A percentile compares a stretch with the other conserved stretches of the same genome.
Evolutionary conservation across 1,139 yeast genomes (phyloP).

Genomic region (Magnusiomyces tetraspermus): DNA sequence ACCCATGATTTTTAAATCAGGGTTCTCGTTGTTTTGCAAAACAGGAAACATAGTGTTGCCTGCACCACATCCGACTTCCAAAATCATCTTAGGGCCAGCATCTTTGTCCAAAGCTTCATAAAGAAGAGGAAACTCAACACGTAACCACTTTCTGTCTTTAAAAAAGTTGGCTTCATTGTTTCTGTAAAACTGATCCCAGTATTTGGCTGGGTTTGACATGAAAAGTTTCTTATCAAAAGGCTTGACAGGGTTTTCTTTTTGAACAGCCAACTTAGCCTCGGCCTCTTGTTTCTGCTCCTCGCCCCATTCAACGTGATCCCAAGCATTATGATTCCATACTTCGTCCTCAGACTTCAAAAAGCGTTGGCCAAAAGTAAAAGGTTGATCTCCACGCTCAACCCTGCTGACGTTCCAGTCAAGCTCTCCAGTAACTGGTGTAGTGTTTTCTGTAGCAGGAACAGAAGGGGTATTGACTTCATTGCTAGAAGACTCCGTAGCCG

Average conservation of each 20-base stretch:
- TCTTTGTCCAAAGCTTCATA: constrained; percentile 67
- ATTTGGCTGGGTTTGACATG: constrained; percentile 80
- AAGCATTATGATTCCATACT: constrained; percentile 90
- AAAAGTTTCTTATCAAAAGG: constrained; percentile 74
- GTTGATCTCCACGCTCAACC: constrained; percentile 58
- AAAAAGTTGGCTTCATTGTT: constrained; percentile 88
- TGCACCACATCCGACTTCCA: constrained; percentile 98
- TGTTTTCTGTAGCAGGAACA: not conserved
- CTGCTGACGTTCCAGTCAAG: constrained; percentile 15
- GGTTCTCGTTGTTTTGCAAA: constrained; percentile 68
- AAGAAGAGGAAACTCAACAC: constrained; percentile 81
- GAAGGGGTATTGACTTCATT: no score
- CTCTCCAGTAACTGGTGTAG: not conserved
- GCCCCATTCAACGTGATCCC: constrained; percentile 98
- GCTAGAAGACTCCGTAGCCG: no score
- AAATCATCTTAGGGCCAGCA: constrained; percentile 59
- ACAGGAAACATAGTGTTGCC: constrained; percentile 95
- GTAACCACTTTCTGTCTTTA: constrained; percentile 93
- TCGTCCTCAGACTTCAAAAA: constrained; percentile 55
- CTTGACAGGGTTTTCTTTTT: constrained; percentile 70
- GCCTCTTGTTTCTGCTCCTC: constrained; percentile 77
- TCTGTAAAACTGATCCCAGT: constrained; percentile 91
- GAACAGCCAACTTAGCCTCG: constrained; percentile 61
- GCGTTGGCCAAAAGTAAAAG: constrained; percentile 88
- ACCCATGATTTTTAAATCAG: constrained; percentile 64